Conservation (phyloP, 306 rosid genomes). For the Hippophae tibetana region DNA sequence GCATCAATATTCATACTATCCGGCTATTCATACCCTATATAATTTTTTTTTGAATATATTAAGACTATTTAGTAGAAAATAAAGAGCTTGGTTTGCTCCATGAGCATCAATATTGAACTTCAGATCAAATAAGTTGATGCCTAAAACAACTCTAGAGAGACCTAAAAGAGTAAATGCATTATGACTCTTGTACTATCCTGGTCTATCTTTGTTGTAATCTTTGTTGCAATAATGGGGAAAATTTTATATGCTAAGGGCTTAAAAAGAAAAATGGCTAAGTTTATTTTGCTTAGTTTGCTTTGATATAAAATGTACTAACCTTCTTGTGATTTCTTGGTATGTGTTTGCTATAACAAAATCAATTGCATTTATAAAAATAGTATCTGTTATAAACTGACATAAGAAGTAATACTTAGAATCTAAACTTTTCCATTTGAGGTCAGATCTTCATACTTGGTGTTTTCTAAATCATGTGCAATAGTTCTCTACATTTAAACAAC, state of each 20-base stretch:
- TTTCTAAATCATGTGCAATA: constrained; percentile 90
- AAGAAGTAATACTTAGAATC: constrained; percentile 86
- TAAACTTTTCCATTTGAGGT: constrained; percentile 78
- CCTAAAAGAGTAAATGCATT: constrained; percentile 84
- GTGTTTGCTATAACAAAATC: constrained; percentile 91
- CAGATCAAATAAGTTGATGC: constrained; percentile 83
- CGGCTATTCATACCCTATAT: too few relatives aligned
- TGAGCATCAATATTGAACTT: constrained; percentile 90
- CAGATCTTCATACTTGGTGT: constrained; percentile 85
- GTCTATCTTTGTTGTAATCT: constrained; percentile 82
- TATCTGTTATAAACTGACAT: constrained; percentile 85
- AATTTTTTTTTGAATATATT: too few relatives aligned
- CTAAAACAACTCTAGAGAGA: constrained; percentile 81
- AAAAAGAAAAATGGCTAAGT: too few relatives aligned
- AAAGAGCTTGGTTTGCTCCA: constrained; percentile 71
- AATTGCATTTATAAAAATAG: constrained; percentile 78
- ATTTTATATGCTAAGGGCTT: neutral
- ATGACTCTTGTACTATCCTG: constrained; percentile 86
- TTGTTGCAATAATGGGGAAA: constrained; percentile 44
- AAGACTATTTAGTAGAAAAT: constrained; percentile 23
- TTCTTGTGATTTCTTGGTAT: constrained; percentile 91
- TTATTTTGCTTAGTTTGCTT: neutral
- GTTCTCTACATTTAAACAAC: constrained; percentile 43
- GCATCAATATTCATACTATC: constrained; percentile 88
- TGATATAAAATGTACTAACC: constrained; percentile 34